A percentile compares a stretch with the other conserved stretches of the same genome.
Evolutionary conservation across 1,284 basidiomycete genomes (phyloP).

Genomic region (Malassezia dermatis): DNA sequence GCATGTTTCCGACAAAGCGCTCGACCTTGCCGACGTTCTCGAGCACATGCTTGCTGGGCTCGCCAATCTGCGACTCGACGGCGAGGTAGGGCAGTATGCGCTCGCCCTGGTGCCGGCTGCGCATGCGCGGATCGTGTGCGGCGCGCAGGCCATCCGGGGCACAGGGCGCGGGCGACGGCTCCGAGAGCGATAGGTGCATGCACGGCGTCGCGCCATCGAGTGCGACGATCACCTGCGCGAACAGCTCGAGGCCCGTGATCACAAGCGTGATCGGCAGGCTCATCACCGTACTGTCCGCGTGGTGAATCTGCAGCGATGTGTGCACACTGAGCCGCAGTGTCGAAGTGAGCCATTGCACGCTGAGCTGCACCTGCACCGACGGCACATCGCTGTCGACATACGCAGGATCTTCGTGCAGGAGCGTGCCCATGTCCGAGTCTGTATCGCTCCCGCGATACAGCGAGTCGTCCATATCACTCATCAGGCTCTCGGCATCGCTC

Average conservation of each 20-base stretch:
- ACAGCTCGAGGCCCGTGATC: conserved; percentile 75
- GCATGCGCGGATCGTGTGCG: neutral
- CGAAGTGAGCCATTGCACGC: conserved; percentile 33
- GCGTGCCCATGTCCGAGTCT: conserved; percentile 14
- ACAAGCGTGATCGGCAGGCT: conserved; percentile 82
- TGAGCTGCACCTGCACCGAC: conserved; percentile 18
- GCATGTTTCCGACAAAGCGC: conserved; percentile 84
- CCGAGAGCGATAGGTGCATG: conserved; percentile 67
- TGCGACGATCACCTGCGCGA: conserved; percentile 75
- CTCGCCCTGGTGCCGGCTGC: conserved; percentile 56
- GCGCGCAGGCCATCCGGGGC: conserved; percentile 16
- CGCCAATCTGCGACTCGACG: conserved; percentile 93
- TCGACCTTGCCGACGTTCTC: conserved; percentile 95
- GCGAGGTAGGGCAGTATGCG: conserved; percentile 71
- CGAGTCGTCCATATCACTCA: conserved; percentile 17
- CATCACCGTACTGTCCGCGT: conserved; percentile 90
- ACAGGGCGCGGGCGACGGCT: conserved; percentile 28
- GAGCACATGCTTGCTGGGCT: conserved; percentile 85
- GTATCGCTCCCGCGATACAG: conserved; percentile 13
- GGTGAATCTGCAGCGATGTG: conserved; percentile 91
- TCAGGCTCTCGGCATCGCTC: conserved; percentile 21
- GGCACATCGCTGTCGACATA: conserved; percentile 2
- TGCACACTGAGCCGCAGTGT: conserved; percentile 57
- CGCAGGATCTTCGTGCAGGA: conserved; percentile 16
- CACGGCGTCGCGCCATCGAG: conserved; percentile 70